Conservation (phyloP, 495 filamentous ascomycete genomes). For the Daldinia grandis region DNA sequence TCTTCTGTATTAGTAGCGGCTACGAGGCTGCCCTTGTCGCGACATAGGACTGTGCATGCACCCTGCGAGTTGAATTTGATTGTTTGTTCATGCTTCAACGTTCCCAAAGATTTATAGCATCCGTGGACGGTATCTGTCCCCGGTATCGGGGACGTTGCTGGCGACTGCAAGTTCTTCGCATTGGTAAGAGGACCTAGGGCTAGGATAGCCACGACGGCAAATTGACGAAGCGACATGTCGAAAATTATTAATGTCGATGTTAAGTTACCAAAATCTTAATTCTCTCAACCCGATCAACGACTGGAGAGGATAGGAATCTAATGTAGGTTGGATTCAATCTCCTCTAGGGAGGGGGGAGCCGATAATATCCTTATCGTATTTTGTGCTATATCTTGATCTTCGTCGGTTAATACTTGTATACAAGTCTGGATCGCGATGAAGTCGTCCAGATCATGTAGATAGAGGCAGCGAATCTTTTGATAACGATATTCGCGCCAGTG, state of each 20-base stretch:
- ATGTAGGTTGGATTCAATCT: constrained; percentile 19
- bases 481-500: constrained; percentile 8
- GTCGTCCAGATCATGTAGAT: constrained; percentile 32
- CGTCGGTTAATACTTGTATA: constrained; percentile 12
- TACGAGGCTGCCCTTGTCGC: constrained; percentile 11
- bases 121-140: constrained; percentile 46
- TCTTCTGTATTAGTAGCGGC: constrained; percentile 41
- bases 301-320: constrained; percentile 37
- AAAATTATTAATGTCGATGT: constrained; percentile 7
- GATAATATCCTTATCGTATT: constrained; percentile 17
- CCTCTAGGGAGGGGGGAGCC: constrained; percentile 26
- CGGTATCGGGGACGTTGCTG: constrained; percentile 17
- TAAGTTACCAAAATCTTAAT: constrained; percentile 19
- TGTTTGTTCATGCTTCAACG: constrained; percentile 24
- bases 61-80: constrained; percentile 40
- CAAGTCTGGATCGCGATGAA: constrained; percentile 9
- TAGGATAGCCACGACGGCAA: constrained; percentile 40
- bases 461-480: constrained; percentile 23
- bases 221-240: constrained; percentile 40
- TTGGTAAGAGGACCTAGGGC: constrained; percentile 30
- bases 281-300: constrained; percentile 42
- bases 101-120: constrained; percentile 40
- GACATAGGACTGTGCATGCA: constrained; percentile 29
- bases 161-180: constrained; percentile 18
- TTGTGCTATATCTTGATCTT: constrained; percentile 9